Conservation (phyloP, 306 rosid species). For the Arachis stenosperma region DNA sequence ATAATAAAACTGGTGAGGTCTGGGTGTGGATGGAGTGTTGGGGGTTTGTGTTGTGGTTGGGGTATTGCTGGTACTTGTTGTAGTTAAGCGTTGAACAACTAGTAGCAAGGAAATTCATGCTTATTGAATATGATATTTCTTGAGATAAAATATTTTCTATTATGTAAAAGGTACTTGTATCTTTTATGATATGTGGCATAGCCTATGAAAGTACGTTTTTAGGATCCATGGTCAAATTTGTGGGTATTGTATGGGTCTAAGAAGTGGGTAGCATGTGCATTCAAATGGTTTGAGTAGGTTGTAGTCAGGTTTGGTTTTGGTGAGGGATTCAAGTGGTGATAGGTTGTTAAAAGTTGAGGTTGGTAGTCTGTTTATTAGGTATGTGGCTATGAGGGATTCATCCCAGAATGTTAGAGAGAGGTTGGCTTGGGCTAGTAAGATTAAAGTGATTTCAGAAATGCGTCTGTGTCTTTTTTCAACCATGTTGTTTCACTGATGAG, state of each 20-base stretch:
- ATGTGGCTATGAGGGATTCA: background rate
- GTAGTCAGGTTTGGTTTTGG: background rate
- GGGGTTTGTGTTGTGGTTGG: no score
- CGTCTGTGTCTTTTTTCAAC: background rate
- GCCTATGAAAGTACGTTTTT: no score
- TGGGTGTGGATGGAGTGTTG: no score
- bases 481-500: background rate
- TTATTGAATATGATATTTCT: background rate
- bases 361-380: background rate
- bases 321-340: background rate
- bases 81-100: no score
- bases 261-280: background rate
- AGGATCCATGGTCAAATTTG: no score
- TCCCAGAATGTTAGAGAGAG: background rate
- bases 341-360: background rate
- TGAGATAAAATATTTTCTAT: background rate
- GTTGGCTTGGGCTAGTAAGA: background rate
- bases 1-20: no score
- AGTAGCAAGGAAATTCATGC: background rate
- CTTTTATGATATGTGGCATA: no score
- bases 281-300: background rate
- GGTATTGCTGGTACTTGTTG: no score
- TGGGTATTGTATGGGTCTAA: background rate
- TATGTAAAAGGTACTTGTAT: background rate
- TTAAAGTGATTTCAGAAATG: background rate